Conservation (phyloP, 148 eudicot species). For the Camellia japonica region DNA sequence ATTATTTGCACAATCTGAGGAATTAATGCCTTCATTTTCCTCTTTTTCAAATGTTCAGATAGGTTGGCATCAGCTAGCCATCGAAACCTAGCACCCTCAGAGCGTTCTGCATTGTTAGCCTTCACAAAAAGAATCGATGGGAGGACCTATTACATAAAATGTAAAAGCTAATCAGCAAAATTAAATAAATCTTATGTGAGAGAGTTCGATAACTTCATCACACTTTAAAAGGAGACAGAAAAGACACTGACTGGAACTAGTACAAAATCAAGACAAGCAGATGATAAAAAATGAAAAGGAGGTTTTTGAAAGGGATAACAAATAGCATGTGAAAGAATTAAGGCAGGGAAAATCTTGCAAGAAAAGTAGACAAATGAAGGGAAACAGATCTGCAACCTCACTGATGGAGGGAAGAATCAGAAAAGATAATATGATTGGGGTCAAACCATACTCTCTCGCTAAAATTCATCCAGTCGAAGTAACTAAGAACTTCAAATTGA, state of each 20-base stretch:
- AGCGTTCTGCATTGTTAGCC: constrained; percentile 81
- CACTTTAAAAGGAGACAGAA: neutral
- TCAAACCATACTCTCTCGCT: neutral
- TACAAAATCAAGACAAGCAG: neutral
- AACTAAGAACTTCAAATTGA: too few relatives aligned
- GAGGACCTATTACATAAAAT: constrained; percentile 61
- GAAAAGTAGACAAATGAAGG: neutral
- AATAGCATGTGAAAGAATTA: neutral
- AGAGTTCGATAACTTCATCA: neutral
- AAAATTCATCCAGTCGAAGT: too few relatives aligned
- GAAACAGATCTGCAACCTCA: neutral
- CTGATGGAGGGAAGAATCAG: neutral
- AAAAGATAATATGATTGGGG: neutral
- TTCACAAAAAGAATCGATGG: constrained; percentile 88
- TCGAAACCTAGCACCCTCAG: constrained; percentile 68
- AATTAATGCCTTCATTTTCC: constrained; percentile 85
- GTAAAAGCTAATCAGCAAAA: constrained; percentile 13
- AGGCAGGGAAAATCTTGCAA: neutral
- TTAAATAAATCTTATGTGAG: neutral
- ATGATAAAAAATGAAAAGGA: neutral
- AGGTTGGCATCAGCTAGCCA: constrained; percentile 69
- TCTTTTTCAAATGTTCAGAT: constrained; percentile 51
- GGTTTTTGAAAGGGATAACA: neutral
- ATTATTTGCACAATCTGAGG: constrained; percentile 79
- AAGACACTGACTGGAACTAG: neutral